Base-by-base conservation (phyloP, 306 rosid species). In the Alnus glutinosa region DNA sequence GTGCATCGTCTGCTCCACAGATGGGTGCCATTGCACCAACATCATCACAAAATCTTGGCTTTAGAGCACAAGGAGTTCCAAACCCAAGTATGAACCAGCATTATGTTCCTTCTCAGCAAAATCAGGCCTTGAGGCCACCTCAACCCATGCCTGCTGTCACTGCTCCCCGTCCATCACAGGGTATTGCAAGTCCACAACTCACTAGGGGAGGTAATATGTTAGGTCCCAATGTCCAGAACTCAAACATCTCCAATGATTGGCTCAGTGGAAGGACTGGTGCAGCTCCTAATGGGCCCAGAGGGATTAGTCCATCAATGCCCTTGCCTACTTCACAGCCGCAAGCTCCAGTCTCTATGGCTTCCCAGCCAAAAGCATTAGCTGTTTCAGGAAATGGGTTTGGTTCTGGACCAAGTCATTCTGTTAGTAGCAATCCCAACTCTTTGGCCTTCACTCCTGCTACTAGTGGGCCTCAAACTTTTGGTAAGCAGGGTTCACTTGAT, bases 341-440 rank as follows among this genome's bases (percentile, higher is more conserved):
- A 7, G 71, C 87, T 82, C 85, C 85, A 11, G 82, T 86, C 76
- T 82, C 94, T 62, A 44, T 88, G 9, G 55, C 85, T 83, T 80
- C 90, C 75, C 92, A 83, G 85, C 79, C 92, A 42, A 70, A 89
- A 63, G 76, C 80, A 57, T 75, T 75, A 70, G 55, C 78, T 82
- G 87, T 82, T 80, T 84, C 98, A 78, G 98, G 97, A 77, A 95
- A 95, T 84, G 98, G 98, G 42, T 75, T 86, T 84, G 28, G 94
- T 49, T 75, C 83, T 81, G 90, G 86, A 78, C 84, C 81, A 62
- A 70, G 70, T 82, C 86, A 81, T 85, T 84, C 89, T 84, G 81
- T 81, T 66, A 86, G 81, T 76, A 80, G 77, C 63, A 66, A 85
- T 76, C 83, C 90, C 80, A 77, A 79, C 68, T 78, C 91, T 39